phyloP scores from a whole-genome alignment of 257 asterid genomes.

The Linaria vulgaris region DNA sequence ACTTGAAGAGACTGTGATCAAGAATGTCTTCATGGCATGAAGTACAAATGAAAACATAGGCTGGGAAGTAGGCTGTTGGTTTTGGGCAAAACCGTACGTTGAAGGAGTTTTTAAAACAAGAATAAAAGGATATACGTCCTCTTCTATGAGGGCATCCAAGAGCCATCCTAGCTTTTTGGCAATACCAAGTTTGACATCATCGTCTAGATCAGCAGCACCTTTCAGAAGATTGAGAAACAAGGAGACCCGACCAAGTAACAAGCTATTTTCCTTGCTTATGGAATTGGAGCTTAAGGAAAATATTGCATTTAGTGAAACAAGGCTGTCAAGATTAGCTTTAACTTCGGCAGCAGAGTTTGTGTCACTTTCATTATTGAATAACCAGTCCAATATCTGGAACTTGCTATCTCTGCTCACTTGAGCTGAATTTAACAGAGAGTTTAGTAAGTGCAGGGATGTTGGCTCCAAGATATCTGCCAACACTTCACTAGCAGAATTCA shows the following conservation, averaged over 20 bases:
- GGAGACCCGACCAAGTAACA: constrained; percentile 59
- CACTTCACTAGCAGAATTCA: constrained; percentile 64
- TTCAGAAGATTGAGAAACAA: constrained; percentile 61
- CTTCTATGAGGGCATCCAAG: constrained; percentile 59
- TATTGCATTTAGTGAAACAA: constrained; percentile 37
- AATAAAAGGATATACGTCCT: constrained; percentile 59
- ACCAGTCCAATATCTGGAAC: constrained; percentile 70
- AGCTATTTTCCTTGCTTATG: constrained; percentile 45
- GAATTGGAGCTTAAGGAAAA: constrained; percentile 41
- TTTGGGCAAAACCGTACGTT: constrained; percentile 39
- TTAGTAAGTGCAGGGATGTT: constrained; percentile 79
- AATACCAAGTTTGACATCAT: constrained; percentile 54
- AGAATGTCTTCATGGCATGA: constrained; percentile 73
- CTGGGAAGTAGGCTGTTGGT: constrained; percentile 50
- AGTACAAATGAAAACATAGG: constrained; percentile 55
- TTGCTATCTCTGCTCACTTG: constrained; percentile 65
- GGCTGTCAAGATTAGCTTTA: constrained; percentile 18
- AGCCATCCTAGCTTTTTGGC: constrained; percentile 89
- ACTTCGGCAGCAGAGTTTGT: constrained; percentile 28
- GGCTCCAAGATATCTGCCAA: constrained; percentile 81
- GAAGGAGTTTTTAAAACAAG: constrained; percentile 54
- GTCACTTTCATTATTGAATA: constrained; percentile 44
- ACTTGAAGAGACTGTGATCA: constrained; percentile 68
- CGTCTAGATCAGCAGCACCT: constrained; percentile 74
- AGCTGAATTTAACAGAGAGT: constrained; percentile 68